phyloP scores from a whole-genome alignment of 164 flowering plant genomes.

The Nelumbo lutea region DNA sequence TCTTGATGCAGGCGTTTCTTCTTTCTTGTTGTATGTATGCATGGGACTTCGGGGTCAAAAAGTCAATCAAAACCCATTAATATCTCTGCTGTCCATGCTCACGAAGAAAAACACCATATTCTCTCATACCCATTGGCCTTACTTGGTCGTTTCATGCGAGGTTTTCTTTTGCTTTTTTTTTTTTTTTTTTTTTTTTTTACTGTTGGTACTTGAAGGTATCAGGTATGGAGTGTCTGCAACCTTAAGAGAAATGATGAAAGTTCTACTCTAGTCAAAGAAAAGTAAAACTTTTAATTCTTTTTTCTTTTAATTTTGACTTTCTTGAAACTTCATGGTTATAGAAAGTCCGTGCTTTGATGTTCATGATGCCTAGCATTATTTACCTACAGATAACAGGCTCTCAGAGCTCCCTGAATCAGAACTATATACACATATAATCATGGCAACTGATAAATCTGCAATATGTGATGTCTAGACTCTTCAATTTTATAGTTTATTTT shows the following conservation, averaged over 20 bases:
- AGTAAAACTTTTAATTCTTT: background rate
- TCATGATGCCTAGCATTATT: background rate
- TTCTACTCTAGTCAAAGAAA: constrained; percentile 6
- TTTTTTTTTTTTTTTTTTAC: constrained; percentile 4
- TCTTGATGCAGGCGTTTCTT: background rate
- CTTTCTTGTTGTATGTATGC: background rate
- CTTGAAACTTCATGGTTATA: background rate
- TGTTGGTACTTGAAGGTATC: constrained; percentile 6
- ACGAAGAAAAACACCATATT: background rate
- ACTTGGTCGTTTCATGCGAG: constrained; percentile 1
- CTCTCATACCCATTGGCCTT: background rate
- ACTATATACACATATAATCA: background rate
- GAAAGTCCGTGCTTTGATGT: background rate
- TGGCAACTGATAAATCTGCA: constrained; percentile 18
- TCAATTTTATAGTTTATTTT: constrained; percentile 1
- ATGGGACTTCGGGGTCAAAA: background rate
- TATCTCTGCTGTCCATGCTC: background rate
- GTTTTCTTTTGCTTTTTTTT: constrained; percentile 7
- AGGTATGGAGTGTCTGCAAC: constrained; percentile 7
- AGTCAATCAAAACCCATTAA: background rate
- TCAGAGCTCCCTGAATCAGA: constrained; percentile 1
- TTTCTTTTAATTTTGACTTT: background rate
- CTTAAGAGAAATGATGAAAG: constrained; percentile 13
- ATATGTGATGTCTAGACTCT: constrained; percentile 16
- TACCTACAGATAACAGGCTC: constrained; percentile 3